Evolutionary conservation across 108 stramenopile species (phyloP).

Genomic region (Skeletonema costatum): DNA sequence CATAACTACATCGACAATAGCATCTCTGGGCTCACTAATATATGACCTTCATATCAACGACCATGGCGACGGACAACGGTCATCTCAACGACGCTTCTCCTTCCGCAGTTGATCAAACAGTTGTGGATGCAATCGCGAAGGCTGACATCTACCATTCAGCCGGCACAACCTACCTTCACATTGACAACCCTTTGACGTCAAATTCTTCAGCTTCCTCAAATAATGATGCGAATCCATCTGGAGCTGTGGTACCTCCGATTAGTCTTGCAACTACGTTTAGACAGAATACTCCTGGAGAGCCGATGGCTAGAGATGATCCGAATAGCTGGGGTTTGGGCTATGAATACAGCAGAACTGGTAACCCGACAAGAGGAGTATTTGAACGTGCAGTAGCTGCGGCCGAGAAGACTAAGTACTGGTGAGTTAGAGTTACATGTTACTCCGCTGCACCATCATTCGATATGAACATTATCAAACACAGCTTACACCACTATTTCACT

Average conservation of each 20-base stretch:
- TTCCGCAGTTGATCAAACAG: neutral
- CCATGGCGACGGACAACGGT: neutral
- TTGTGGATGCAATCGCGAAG: conserved; percentile 16
- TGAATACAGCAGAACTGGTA: conserved; percentile 79
- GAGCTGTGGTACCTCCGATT: conserved; percentile 80
- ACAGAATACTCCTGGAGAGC: conserved; percentile 68
- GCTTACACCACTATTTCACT: neutral
- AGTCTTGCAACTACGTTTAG: conserved; percentile 81
- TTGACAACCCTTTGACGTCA: conserved; percentile 27
- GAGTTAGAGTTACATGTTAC: neutral
- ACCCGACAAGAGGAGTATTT: conserved; percentile 85
- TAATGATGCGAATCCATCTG: conserved; percentile 61
- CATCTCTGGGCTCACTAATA: neutral
- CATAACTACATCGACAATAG: neutral
- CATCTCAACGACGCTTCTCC: neutral
- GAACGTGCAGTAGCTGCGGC: conserved; percentile 80
- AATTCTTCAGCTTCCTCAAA: neutral
- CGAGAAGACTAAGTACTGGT: conserved; percentile 67
- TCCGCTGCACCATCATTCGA: neutral
- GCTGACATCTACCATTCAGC: conserved; percentile 47
- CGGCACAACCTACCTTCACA: conserved; percentile 62
- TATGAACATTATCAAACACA: neutral
- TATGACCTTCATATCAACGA: neutral
- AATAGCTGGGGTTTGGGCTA: conserved; percentile 86
- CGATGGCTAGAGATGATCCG: conserved; percentile 63